phyloP scores from a whole-genome alignment of 2,329 filamentous ascomycete species.

The Aspergillus uvarum region DNA sequence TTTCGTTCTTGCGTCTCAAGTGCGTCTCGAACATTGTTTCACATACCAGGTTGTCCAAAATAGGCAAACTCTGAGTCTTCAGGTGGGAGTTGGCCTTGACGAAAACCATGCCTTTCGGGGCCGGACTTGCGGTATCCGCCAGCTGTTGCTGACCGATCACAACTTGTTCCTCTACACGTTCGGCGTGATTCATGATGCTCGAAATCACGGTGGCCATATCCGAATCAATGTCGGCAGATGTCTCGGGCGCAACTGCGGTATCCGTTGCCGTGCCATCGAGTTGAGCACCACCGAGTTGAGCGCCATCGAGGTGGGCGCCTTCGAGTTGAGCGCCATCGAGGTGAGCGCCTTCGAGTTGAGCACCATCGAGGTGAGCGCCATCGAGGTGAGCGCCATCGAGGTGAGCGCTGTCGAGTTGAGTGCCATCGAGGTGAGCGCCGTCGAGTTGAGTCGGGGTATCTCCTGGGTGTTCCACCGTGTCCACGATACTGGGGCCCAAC shows the following conservation, averaged over 20 bases:
- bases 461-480: constrained; percentile 26
- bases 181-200: constrained; percentile 46
- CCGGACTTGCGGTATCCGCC: constrained; percentile 29
- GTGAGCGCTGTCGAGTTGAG: no score
- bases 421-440: no score
- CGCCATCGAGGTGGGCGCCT: no score
- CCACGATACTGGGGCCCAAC: constrained; percentile 31
- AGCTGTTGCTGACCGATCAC: constrained; percentile 37
- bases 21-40: not conserved
- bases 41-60: constrained; percentile 61
- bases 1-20: not conserved
- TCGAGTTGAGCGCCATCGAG: no score
- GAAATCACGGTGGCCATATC: constrained; percentile 43
- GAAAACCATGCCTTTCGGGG: constrained; percentile 38
- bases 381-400: no score
- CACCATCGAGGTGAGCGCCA: no score
- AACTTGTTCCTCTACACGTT: constrained; percentile 42
- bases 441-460: constrained; percentile 25
- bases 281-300: no score
- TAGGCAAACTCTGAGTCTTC: constrained; percentile 60
- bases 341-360: no score
- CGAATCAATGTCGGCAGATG: constrained; percentile 28
- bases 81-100: constrained; percentile 48
- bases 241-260: constrained; percentile 19
- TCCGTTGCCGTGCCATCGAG: constrained; percentile 19